These are phyloP conservation scores for Lactarius sp. DNA, from an alignment of 768 basidiomycete species.

Conservation along the genomic window DNA sequence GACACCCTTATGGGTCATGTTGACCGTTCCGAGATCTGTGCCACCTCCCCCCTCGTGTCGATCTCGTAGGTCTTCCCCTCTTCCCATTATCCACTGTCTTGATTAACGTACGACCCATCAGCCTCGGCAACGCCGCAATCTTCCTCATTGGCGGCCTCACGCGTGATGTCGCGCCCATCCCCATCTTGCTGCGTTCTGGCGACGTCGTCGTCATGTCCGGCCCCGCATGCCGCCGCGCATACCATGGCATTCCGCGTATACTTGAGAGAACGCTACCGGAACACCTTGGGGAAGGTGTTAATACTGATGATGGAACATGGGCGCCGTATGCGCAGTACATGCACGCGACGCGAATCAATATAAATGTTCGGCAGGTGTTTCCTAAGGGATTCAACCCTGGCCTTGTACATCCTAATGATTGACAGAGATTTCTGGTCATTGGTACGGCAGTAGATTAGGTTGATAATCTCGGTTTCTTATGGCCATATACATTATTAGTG, in stretches of 20 bases:
- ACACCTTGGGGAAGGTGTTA: conserved; percentile 39
- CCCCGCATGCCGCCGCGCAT: conserved; percentile 75
- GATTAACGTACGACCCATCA: conserved; percentile 30
- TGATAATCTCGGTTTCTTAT: not conserved
- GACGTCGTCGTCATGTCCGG: conserved; percentile 95
- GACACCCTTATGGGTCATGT: conserved; percentile 97
- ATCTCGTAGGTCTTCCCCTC: conserved; percentile 64
- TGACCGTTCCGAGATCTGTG: conserved; percentile 93
- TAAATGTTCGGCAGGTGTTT: conserved; percentile 89
- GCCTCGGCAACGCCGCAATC: conserved; percentile 83
- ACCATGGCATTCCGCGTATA: conserved; percentile 90
- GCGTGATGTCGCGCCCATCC: conserved; percentile 67
- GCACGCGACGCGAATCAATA: conserved; percentile 69
- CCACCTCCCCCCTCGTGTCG: conserved; percentile 87
- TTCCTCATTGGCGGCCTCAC: conserved; percentile 87
- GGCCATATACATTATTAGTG: not conserved
- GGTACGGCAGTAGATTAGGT: not conserved
- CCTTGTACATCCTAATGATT: not conserved
- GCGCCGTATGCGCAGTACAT: conserved; percentile 59
- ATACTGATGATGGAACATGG: conserved; percentile 44
- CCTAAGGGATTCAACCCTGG: conserved; percentile 57
- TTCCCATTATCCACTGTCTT: not conserved
- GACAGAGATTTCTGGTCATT: not conserved
- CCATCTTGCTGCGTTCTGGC: conserved; percentile 85
- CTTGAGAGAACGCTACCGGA: conserved; percentile 74